Percentiles rank a stretch among this genome's conserved stretches.
phyloP scores from a whole-genome alignment of 345 rosid genomes.

The Durio zibethinus region DNA sequence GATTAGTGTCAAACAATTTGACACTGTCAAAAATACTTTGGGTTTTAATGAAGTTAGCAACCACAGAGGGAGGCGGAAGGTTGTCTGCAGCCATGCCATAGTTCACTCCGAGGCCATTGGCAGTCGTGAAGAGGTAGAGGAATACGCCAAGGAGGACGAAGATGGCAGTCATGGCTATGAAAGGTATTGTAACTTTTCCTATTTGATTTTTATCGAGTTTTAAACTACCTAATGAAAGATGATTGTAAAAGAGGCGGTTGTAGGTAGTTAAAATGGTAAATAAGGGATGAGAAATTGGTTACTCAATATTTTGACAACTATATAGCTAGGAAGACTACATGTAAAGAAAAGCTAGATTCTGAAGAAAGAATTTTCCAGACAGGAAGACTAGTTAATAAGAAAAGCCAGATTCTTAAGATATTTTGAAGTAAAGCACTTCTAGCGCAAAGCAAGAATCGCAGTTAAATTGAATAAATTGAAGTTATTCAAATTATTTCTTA shows the following conservation, averaged over 20 bases:
- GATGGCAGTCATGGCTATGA: constrained; percentile 12
- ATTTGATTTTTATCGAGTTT: background rate
- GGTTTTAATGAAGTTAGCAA: constrained; percentile 63
- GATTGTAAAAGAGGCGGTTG: background rate
- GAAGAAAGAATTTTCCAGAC: background rate
- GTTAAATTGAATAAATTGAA: background rate
- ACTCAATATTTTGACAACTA: background rate
- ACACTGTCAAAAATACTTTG: constrained; percentile 58
- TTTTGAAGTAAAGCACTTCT: background rate
- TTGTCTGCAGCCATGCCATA: constrained; percentile 72
- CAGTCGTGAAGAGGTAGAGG: constrained; percentile 35
- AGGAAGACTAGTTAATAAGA: background rate
- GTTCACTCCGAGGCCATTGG: constrained; percentile 63
- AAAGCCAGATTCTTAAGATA: constrained; percentile 7
- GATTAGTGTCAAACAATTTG: constrained; percentile 65
- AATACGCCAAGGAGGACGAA: constrained; percentile 25
- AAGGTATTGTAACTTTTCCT: background rate
- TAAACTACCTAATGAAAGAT: background rate
- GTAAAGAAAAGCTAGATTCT: constrained; percentile 10
- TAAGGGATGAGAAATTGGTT: background rate
- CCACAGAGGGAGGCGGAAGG: constrained; percentile 67
- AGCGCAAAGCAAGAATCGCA: background rate
- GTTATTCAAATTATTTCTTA: background rate
- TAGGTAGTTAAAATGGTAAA: background rate
- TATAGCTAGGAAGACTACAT: background rate